Evolutionary conservation across 2,329 filamentous ascomycete genomes (phyloP).

Genomic region (Pseudogymnoascus sp.): DNA sequence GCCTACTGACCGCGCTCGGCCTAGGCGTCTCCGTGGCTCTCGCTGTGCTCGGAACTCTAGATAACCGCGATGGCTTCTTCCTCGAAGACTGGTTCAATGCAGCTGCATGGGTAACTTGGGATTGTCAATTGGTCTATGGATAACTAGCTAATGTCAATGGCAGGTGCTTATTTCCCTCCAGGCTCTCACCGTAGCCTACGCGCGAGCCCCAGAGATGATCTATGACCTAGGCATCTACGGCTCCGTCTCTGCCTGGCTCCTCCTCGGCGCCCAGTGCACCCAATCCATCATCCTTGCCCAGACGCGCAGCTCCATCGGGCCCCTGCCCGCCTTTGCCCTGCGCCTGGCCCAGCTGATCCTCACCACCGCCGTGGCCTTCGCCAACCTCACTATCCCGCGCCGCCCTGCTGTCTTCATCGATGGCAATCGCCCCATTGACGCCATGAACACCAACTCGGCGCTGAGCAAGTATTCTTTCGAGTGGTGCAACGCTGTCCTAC

Average conservation of each 20-base stretch:
- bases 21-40: constrained; percentile 49
- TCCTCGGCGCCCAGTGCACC: constrained; percentile 38
- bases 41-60: constrained; percentile 45
- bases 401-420: constrained; percentile 59
- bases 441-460: constrained; percentile 53
- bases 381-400: constrained; percentile 53
- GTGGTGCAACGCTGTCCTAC: constrained; percentile 54
- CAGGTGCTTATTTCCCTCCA: constrained; percentile 49
- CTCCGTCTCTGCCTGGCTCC: constrained; percentile 40
- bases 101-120: constrained; percentile 53
- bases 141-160: constrained; percentile 11
- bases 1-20: constrained; percentile 48
- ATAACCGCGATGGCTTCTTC: constrained; percentile 33
- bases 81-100: constrained; percentile 54
- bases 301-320: constrained; percentile 16
- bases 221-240: constrained; percentile 48
- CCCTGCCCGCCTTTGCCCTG: constrained; percentile 35
- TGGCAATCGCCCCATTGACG: constrained; percentile 51
- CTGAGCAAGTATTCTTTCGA: constrained; percentile 57
- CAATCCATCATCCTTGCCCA: constrained; percentile 38
- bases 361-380: constrained; percentile 39
- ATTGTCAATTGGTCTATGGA: constrained; percentile 15
- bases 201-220: constrained; percentile 43
- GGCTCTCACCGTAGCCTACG: constrained; percentile 41
- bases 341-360: constrained; percentile 42